A percentile compares a stretch with the other conserved stretches of the same genome.
Evolutionary conservation across 352 stramenopile species (phyloP).

Genomic region (Phytophthora tentaculata): DNA sequence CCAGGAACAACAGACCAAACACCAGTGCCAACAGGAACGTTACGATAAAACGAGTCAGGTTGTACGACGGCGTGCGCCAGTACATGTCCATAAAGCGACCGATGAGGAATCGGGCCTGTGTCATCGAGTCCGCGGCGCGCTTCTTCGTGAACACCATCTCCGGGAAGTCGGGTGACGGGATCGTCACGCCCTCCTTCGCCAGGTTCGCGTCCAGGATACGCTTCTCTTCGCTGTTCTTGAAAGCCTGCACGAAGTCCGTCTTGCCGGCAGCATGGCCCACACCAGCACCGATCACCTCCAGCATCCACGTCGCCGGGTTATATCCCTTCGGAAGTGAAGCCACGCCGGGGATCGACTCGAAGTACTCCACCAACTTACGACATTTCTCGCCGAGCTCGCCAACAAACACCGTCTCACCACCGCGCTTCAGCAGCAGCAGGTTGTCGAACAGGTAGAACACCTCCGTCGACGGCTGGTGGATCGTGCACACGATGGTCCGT

Average conservation of each 20-base stretch:
- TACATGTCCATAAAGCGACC: conserved; percentile 73
- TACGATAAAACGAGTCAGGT: conserved; percentile 66
- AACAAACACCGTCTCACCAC: conserved; percentile 57
- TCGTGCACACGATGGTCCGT: conserved; percentile 85
- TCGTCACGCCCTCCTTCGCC: conserved; percentile 41
- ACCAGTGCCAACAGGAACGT: conserved; percentile 34
- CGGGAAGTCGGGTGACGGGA: conserved; percentile 34
- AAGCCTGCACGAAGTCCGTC: conserved; percentile 45
- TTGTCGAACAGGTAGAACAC: conserved; percentile 89
- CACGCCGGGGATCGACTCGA: conserved; percentile 34
- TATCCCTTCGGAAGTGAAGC: conserved; percentile 35
- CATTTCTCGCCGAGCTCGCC: conserved; percentile 51
- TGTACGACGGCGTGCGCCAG: conserved; percentile 90
- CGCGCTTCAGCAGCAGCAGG: conserved; percentile 46
- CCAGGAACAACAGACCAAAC: conserved; percentile 72
- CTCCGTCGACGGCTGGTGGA: conserved; percentile 89
- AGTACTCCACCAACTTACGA: conserved; percentile 39
- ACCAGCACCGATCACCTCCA: conserved; percentile 51
- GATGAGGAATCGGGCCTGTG: conserved; percentile 43
- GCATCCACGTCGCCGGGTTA: conserved; percentile 72
- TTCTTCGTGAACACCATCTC: conserved; percentile 47
- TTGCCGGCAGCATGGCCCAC: conserved; percentile 16
- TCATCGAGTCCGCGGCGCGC: conserved; percentile 39
- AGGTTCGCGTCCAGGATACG: conserved; percentile 30
- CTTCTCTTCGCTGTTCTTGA: conserved; percentile 36